These are phyloP conservation scores for Hymenoscyphus occultus DNA, from an alignment of 2,329 filamentous ascomycete genomes.

Conservation along the genomic window DNA sequence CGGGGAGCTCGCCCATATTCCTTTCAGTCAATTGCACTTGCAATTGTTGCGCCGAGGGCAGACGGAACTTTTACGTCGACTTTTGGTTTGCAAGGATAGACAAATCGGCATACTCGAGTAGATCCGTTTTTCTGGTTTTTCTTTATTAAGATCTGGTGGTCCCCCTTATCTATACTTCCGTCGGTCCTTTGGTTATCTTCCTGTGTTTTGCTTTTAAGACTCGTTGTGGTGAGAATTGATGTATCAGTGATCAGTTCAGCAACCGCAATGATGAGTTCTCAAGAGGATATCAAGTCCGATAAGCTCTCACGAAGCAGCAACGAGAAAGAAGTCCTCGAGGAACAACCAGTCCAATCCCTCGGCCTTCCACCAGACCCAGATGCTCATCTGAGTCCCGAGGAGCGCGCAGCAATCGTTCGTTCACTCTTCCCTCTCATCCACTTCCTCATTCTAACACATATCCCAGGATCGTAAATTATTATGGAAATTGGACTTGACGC, in stretches of 20 bases:
- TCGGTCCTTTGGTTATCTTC: too few relatives aligned
- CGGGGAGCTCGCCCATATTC: too few relatives aligned
- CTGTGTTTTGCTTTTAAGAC: too few relatives aligned
- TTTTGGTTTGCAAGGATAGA: too few relatives aligned
- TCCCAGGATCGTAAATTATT: conserved; percentile 58
- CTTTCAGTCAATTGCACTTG: too few relatives aligned
- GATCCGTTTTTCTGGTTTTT: too few relatives aligned
- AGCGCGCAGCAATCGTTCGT: conserved; percentile 58
- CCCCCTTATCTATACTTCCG: too few relatives aligned
- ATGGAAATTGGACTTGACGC: conserved; percentile 57
- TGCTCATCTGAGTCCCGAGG: conserved; percentile 60
- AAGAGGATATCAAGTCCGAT: conserved; percentile 5
- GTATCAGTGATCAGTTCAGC: background rate
- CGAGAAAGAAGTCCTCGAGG: conserved; percentile 13
- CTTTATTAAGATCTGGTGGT: too few relatives aligned
- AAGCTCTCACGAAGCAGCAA: conserved; percentile 12
- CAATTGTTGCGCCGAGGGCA: too few relatives aligned
- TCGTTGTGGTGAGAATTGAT: background rate
- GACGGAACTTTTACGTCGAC: too few relatives aligned
- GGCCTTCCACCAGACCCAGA: conserved; percentile 51
- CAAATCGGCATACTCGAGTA: too few relatives aligned
- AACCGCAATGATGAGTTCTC: conserved; percentile 4
- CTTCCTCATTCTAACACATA: background rate
- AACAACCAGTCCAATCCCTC: background rate
- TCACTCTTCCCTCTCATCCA: background rate